These are phyloP conservation scores for Geosmithia flava DNA, from an alignment of 2,329 filamentous ascomycete genomes.

Conservation along the genomic window DNA sequence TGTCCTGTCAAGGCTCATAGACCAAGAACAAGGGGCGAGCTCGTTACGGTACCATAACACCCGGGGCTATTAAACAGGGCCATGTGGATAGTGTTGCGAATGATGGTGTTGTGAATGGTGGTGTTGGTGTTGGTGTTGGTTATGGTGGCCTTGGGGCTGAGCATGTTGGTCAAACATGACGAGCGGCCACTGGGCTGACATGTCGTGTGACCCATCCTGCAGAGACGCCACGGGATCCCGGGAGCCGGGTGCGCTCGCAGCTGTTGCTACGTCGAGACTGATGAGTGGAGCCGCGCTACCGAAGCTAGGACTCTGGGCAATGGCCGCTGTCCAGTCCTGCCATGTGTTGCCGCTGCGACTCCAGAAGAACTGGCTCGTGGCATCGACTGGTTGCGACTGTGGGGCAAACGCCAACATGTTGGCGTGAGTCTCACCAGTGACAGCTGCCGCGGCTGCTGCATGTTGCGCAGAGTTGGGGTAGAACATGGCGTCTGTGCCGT, in stretches of 20 bases:
- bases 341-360: conserved; percentile 28
- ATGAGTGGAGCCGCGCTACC: conserved; percentile 36
- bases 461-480: conserved; percentile 12
- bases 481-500: conserved; percentile 11
- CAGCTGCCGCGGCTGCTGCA: conserved; percentile 7
- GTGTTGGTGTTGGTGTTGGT: background rate
- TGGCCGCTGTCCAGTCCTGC: conserved; percentile 41
- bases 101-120: background rate
- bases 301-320: conserved; percentile 34
- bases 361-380: conserved; percentile 19
- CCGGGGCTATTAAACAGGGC: too few species aligned
- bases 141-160: background rate
- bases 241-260: conserved; percentile 2
- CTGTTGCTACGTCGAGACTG: conserved; percentile 24
- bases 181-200: conserved; percentile 17
- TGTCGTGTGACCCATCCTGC: conserved; percentile 7
- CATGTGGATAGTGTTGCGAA: background rate
- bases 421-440: conserved; percentile 11
- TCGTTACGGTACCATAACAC: background rate
- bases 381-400: conserved; percentile 18
- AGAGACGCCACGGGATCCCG: background rate
- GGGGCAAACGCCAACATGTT: conserved; percentile 27
- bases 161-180: conserved; percentile 14
- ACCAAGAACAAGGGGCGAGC: background rate
- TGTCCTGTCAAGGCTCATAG: background rate